Percentiles rank a stretch among this genome's conserved stretches.
Conservation (phyloP, 768 basidiomycete species). For the Trametes coccinea region DNA sequence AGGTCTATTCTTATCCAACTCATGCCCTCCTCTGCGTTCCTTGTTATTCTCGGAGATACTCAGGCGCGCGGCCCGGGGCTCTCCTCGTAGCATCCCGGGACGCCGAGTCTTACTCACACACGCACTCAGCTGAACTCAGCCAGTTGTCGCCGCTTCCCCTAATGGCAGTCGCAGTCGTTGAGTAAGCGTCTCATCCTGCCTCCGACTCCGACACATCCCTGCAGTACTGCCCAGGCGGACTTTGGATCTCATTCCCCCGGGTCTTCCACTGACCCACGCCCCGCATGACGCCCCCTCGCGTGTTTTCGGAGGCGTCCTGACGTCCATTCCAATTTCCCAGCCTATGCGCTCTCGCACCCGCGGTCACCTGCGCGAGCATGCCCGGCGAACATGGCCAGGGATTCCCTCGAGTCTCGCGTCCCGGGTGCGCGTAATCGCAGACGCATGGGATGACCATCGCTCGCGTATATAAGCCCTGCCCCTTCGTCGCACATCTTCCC, state of each 20-base stretch:
- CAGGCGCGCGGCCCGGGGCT: neutral
- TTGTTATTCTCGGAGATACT: neutral
- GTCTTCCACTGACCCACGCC: too few relatives aligned
- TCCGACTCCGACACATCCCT: neutral
- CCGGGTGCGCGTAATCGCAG: neutral
- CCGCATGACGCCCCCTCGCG: neutral
- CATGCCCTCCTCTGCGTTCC: neutral
- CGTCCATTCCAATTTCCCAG: neutral
- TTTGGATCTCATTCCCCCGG: too few relatives aligned
- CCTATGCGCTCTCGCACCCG: neutral
- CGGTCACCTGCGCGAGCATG: neutral
- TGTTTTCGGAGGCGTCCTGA: neutral
- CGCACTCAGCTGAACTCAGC: neutral
- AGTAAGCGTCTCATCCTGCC: neutral
- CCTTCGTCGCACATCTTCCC: neutral
- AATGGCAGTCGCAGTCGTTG: neutral
- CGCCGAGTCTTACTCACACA: neutral
- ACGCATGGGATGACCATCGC: neutral
- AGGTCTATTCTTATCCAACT: too few relatives aligned
- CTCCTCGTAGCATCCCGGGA: slow-evolving; percentile 9
- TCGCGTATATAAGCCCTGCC: neutral
- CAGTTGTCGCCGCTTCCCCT: neutral
- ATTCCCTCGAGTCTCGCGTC: neutral
- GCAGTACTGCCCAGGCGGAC: too few relatives aligned
- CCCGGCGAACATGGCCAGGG: neutral